Conservation (phyloP, 345 rosid genomes). For the Aquilaria yunnanensis region DNA sequence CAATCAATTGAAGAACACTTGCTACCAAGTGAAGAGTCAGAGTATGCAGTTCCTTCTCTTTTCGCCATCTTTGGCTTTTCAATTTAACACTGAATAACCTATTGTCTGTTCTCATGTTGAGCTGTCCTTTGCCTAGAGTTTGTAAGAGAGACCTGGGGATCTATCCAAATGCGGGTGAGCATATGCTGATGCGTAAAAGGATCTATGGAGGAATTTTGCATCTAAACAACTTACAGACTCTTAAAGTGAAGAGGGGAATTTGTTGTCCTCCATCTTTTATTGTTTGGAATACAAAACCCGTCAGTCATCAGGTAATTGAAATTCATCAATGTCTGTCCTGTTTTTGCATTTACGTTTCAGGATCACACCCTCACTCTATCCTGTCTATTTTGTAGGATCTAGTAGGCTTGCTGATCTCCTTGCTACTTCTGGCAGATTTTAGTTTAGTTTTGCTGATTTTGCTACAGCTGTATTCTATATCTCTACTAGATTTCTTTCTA, state of each 20-base stretch:
- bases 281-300: constrained; percentile 65
- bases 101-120: not conserved
- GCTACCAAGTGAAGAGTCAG: constrained; percentile 30
- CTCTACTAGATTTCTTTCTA: constrained; percentile 53
- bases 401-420: constrained; percentile 77
- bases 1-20: constrained; percentile 15
- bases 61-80: constrained; percentile 2
- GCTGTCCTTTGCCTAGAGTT: constrained; percentile 31
- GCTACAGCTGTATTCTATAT: constrained; percentile 89
- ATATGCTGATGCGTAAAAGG: constrained; percentile 25
- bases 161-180: constrained; percentile 24
- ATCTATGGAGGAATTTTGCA: constrained; percentile 60
- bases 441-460: constrained; percentile 83
- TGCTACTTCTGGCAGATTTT: constrained; percentile 69
- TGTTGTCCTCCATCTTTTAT: constrained; percentile 54
- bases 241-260: constrained; percentile 47
- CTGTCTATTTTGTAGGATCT: constrained; percentile 54
- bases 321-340: constrained; percentile 10
- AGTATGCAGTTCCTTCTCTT: constrained; percentile 30
- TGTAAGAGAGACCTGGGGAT: constrained; percentile 20
- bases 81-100: constrained; percentile 6
- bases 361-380: constrained; percentile 8
- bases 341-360: constrained; percentile 1
- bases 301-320: constrained; percentile 80
- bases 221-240: constrained; percentile 53